Evolutionary conservation across 352 stramenopile genomes (phyloP).

Genomic region (Pythium sp.): DNA sequence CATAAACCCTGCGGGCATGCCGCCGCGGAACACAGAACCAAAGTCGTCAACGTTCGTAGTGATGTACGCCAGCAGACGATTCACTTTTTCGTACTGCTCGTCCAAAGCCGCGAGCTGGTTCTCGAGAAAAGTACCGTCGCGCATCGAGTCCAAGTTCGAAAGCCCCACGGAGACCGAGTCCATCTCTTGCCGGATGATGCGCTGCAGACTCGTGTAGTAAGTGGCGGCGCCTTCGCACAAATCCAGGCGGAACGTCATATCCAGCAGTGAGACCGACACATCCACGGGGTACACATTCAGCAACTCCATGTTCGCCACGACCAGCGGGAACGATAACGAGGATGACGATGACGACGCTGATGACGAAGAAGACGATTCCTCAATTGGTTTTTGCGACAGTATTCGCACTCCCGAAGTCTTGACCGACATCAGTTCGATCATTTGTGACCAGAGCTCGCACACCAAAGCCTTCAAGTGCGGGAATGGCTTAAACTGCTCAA

Average conservation of each 20-base stretch:
- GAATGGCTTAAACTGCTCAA: slow-evolving; percentile 48
- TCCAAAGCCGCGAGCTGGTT: slow-evolving; percentile 53
- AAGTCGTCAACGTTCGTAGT: slow-evolving; percentile 64
- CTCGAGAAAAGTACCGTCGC: slow-evolving; percentile 56
- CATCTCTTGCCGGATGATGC: slow-evolving; percentile 66
- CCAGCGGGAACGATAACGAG: slow-evolving; percentile 21
- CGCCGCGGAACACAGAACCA: slow-evolving; percentile 53
- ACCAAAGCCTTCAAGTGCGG: slow-evolving; percentile 45
- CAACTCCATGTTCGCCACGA: slow-evolving; percentile 52
- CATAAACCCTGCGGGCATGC: slow-evolving; percentile 46
- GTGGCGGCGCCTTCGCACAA: slow-evolving; percentile 51
- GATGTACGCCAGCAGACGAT: slow-evolving; percentile 46
- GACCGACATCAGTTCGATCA: slow-evolving; percentile 36
- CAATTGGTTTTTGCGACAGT: slow-evolving; percentile 10
- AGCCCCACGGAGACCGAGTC: slow-evolving; percentile 57
- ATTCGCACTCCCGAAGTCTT: not conserved
- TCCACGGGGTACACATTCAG: slow-evolving; percentile 70
- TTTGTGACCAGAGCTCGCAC: slow-evolving; percentile 54
- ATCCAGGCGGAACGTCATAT: slow-evolving; percentile 64
- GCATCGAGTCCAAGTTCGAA: slow-evolving; percentile 50
- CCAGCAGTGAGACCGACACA: slow-evolving; percentile 59
- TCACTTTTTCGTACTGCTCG: slow-evolving; percentile 52
- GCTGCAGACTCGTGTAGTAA: slow-evolving; percentile 58
- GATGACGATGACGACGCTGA: not conserved
- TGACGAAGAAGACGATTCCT: not conserved